Percentiles rank a stretch among this genome's conserved stretches.
Conservation (phyloP, 2,329 filamentous ascomycete species). For the Exophiala spinifera region DNA sequence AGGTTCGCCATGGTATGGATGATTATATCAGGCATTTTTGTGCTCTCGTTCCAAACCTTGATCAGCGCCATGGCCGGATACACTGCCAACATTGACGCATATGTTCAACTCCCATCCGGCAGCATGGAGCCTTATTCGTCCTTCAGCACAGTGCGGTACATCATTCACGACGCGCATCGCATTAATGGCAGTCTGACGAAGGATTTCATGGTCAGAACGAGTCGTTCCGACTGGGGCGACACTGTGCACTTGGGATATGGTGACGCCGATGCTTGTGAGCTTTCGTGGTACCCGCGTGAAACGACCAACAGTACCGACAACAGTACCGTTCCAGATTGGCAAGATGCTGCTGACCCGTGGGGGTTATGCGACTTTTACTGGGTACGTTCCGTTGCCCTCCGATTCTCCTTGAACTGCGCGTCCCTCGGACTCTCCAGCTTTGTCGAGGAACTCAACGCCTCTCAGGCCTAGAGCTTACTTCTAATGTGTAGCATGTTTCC, state of each 20-base stretch:
- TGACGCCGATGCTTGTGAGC: neutral
- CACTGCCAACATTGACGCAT: slow-evolving; percentile 31
- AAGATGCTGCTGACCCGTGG: neutral
- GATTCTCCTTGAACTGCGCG: neutral
- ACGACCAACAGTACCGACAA: too few species aligned
- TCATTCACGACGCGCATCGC: slow-evolving; percentile 19
- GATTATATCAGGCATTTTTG: slow-evolving; percentile 32
- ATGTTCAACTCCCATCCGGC: slow-evolving; percentile 28
- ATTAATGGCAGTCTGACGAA: slow-evolving; percentile 5
- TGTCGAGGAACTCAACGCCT: neutral
- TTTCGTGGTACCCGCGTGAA: neutral
- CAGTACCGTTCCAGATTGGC: neutral
- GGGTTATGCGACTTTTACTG: neutral
- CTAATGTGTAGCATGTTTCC: slow-evolving; percentile 4
- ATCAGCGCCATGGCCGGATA: slow-evolving; percentile 40
- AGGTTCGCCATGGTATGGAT: slow-evolving; percentile 34
- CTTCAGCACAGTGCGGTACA: slow-evolving; percentile 28
- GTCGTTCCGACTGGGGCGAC: neutral
- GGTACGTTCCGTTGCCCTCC: neutral
- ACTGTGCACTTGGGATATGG: neutral
- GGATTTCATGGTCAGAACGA: slow-evolving; percentile 5
- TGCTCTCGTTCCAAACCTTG: slow-evolving; percentile 34
- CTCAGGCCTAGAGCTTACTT: too few species aligned
- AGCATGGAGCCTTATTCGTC: slow-evolving; percentile 30
- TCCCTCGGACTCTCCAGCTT: neutral